Percentiles rank a stretch among this genome's conserved stretches.
Evolutionary conservation across 129 eudicot species (phyloP).

Genomic region (Erigeron canadensis): DNA sequence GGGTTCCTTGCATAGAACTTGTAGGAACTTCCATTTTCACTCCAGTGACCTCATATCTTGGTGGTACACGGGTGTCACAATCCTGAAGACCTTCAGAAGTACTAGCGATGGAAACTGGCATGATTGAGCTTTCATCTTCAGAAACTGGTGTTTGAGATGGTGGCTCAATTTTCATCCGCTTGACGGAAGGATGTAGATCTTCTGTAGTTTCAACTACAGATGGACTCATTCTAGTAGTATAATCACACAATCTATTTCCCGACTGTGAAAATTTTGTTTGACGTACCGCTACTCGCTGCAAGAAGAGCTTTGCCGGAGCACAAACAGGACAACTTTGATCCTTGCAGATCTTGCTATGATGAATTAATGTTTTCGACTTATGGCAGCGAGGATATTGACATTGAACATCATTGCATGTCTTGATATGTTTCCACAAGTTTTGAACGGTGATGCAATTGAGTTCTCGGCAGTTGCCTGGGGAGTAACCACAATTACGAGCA

Average conservation of each 20-base stretch:
- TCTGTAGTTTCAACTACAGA: conserved; percentile 47
- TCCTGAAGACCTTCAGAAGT: conserved; percentile 42
- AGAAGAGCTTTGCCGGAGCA: conserved; percentile 53
- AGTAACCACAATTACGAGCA: conserved; percentile 70
- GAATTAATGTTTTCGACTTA: conserved; percentile 38
- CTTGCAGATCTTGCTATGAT: conserved; percentile 59
- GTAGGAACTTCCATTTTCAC: conserved; percentile 50
- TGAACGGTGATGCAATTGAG: conserved; percentile 54
- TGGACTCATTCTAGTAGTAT: conserved; percentile 32
- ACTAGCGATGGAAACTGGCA: conserved; percentile 38
- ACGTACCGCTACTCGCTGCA: conserved; percentile 38
- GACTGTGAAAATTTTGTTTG: conserved; percentile 44
- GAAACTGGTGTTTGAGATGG: conserved; percentile 40
- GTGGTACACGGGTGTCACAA: conserved; percentile 29
- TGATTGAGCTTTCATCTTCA: conserved; percentile 35
- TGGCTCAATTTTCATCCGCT: conserved; percentile 71
- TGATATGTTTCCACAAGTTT: conserved; percentile 59
- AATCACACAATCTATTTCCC: conserved; percentile 33
- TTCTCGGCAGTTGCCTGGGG: conserved; percentile 70
- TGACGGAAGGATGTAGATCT: conserved; percentile 63
- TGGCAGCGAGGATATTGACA: conserved; percentile 68
- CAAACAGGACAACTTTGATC: conserved; percentile 79
- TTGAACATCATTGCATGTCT: conserved; percentile 41
- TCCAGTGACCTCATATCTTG: conserved; percentile 50
- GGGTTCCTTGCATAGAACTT: conserved; percentile 36